Base-by-base conservation (phyloP, 352 stramenopile genomes). In the Phytophthora syringae region DNA sequence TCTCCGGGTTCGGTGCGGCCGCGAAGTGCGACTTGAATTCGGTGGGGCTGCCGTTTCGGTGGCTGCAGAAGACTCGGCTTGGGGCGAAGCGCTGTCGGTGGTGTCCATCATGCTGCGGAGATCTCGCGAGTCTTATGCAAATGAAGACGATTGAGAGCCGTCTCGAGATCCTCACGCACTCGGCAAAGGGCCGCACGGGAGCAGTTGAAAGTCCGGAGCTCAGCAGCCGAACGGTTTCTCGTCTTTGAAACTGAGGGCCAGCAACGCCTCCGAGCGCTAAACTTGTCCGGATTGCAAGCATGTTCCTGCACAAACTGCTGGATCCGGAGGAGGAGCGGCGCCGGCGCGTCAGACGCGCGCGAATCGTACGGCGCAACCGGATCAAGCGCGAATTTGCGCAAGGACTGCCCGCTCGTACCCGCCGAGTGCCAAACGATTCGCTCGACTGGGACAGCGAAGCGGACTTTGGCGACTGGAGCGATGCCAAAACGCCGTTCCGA, bases 281-380 rank as follows among this genome's bases (percentile, higher is more conserved):
- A 75, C 55, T 75, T 72, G 68, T 72, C 67, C 54, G 59, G 16
- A n/a, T n/a, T n/a, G n/a, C n/a, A n/a, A n/a, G n/a, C 42, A 88
- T 88, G 79, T 69, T 89, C 55, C 54, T 86, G 43, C 72, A 80
- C 15, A 79, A 64, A 39, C 56, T 91, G 48, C 48, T 89, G 22
- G 73, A 89, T 54, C 71, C 80, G 0, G 75, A 91, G 30, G 80
- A 89, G 62, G 77, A 73, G n/a, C 58, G 59, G 32, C 74, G 75
- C 16, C 70, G 75, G 15, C 75, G 76, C 11, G 54, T 71, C 6
- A 56, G 83, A 22, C 82, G 82, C 9, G 82, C 80, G 28, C 71
- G 70, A 15, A 89, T 91, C 60, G 65, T 88, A 6, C 72, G 80
- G 1, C 72, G 82, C 13, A 91, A 89, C 22, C 80, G 82, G 13